phyloP scores from a whole-genome alignment of 1,284 basidiomycete genomes.

The Cutaneotrichosporon sp. region DNA sequence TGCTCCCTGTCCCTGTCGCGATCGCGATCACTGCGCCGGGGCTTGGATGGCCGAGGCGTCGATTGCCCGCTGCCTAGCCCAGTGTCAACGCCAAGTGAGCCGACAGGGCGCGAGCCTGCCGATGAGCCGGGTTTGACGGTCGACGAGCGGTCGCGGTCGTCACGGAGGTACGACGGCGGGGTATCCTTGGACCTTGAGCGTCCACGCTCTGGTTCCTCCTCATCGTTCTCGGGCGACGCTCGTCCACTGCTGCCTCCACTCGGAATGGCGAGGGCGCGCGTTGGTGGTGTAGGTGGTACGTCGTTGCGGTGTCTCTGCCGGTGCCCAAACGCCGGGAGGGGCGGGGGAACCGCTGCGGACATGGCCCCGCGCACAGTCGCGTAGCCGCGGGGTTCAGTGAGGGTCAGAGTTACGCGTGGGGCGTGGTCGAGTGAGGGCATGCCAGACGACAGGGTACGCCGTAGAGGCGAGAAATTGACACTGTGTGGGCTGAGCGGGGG shows the following conservation, averaged over 20 bases:
- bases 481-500: neutral
- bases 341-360: slow-evolving; percentile 9
- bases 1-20: neutral
- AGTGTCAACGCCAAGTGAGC: neutral
- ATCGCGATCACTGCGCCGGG: neutral
- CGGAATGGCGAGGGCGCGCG: slow-evolving; percentile 13
- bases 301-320: too few relatives aligned
- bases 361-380: slow-evolving; percentile 23
- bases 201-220: slow-evolving; percentile 25
- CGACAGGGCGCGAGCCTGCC: neutral
- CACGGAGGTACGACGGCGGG: neutral
- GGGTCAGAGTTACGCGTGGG: slow-evolving; percentile 19
- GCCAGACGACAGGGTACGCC: neutral
- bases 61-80: neutral
- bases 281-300: slow-evolving; percentile 3
- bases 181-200: slow-evolving; percentile 30
- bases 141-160: neutral
- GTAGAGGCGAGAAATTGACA: neutral
- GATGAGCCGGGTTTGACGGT: neutral
- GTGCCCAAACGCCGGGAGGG: neutral
- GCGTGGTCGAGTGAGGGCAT: neutral
- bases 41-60: neutral
- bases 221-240: neutral
- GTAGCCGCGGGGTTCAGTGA: slow-evolving; percentile 32
- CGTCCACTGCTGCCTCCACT: neutral